phyloP scores from a whole-genome alignment of 2,329 filamentous ascomycete species.

The Amphichorda felina region DNA sequence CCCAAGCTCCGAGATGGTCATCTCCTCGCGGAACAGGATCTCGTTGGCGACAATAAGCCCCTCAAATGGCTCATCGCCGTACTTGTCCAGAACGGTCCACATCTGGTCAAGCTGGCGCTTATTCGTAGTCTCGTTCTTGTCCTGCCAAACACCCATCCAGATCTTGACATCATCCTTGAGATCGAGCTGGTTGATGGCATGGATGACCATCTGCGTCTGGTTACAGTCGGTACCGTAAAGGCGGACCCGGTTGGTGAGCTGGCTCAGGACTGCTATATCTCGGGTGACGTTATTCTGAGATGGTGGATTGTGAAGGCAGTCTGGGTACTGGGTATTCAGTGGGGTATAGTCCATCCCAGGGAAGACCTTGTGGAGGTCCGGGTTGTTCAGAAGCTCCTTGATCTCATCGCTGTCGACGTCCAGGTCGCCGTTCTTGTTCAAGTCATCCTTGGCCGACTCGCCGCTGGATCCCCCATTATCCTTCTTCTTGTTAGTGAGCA shows the following conservation, averaged over 20 bases:
- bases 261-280: slow-evolving; percentile 80
- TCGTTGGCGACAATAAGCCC: slow-evolving; percentile 76
- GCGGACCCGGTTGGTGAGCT: slow-evolving; percentile 77
- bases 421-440: slow-evolving; percentile 55
- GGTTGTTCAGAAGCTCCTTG: slow-evolving; percentile 68
- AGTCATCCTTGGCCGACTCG: slow-evolving; percentile 47
- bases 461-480: slow-evolving; percentile 15
- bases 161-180: slow-evolving; percentile 67
- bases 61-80: slow-evolving; percentile 59
- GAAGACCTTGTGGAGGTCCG: slow-evolving; percentile 81
- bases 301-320: slow-evolving; percentile 63
- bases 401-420: slow-evolving; percentile 67
- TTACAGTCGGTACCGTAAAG: slow-evolving; percentile 96
- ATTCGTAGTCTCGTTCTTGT: slow-evolving; percentile 73
- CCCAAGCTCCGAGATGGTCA: slow-evolving; percentile 53
- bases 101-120: slow-evolving; percentile 70
- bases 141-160: slow-evolving; percentile 93
- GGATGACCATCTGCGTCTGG: slow-evolving; percentile 86
- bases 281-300: slow-evolving; percentile 92
- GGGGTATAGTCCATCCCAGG: slow-evolving; percentile 94
- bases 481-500: slow-evolving; percentile 45
- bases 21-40: slow-evolving; percentile 64
- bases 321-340: slow-evolving; percentile 80
- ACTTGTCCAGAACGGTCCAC: slow-evolving; percentile 67
- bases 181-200: slow-evolving; percentile 64